Percentiles rank a stretch among this genome's conserved stretches.
Conservation (phyloP, 306 rosid genomes). For the Prunus padus region DNA sequence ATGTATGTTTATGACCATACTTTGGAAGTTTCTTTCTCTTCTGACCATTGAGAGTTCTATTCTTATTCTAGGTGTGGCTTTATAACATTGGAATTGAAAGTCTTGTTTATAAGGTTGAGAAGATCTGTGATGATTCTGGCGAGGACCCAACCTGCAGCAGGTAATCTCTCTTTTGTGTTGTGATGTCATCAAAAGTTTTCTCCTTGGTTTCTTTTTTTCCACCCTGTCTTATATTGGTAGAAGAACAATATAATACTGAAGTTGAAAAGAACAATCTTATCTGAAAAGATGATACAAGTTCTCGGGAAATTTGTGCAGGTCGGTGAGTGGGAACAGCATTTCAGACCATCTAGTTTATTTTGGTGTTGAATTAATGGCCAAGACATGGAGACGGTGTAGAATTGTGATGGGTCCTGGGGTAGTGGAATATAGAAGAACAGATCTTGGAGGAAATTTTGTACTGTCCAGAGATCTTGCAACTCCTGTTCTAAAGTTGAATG, state of each 20-base stretch:
- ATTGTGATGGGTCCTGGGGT: constrained; percentile 59
- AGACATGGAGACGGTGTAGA: constrained; percentile 56
- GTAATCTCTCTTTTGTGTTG: constrained; percentile 36
- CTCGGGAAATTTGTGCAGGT: constrained; percentile 54
- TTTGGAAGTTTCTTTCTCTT: neutral
- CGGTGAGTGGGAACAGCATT: constrained; percentile 82
- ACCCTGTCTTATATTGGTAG: neutral
- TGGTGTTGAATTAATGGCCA: constrained; percentile 55
- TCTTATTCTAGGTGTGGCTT: constrained; percentile 79
- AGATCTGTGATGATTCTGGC: constrained; percentile 81
- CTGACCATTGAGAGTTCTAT: constrained; percentile 21
- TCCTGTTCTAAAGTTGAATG: constrained; percentile 46
- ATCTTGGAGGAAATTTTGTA: constrained; percentile 57
- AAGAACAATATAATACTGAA: neutral
- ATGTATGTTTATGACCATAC: neutral
- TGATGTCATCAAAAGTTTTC: neutral
- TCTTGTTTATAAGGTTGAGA: constrained; percentile 66
- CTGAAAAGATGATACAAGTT: constrained; percentile 19
- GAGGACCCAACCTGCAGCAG: constrained; percentile 98
- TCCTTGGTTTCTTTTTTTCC: neutral
- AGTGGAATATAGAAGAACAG: constrained; percentile 35
- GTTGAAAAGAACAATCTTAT: neutral
- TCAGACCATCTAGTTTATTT: constrained; percentile 71
- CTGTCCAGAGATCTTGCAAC: constrained; percentile 58
- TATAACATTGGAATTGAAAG: constrained; percentile 67